These are phyloP conservation scores for Oxyria digyna DNA, from an alignment of 148 eudicot genomes.

Conservation along the genomic window DNA sequence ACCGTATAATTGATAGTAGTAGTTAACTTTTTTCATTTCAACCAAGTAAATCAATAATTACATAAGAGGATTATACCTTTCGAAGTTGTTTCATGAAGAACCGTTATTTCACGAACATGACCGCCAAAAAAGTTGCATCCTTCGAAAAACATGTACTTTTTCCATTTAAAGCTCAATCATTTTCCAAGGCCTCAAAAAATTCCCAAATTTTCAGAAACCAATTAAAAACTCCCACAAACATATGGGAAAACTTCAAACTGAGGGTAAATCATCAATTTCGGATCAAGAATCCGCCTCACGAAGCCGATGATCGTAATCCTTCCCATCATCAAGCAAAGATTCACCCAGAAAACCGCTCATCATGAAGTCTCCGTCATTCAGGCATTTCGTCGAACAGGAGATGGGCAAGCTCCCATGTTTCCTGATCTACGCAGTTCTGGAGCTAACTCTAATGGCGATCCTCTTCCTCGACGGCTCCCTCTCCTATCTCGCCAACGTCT, in stretches of 20 bases:
- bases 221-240: neutral
- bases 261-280: neutral
- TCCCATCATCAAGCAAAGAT: neutral
- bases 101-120: constrained; percentile 1
- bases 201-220: neutral
- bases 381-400: constrained; percentile 39
- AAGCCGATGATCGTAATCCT: neutral
- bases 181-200: neutral
- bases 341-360: too few relatives aligned
- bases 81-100: too few relatives aligned
- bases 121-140: neutral
- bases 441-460: constrained; percentile 58
- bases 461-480: constrained; percentile 60
- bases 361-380: constrained; percentile 31
- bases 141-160: neutral
- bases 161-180: neutral
- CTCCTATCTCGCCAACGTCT: constrained; percentile 40
- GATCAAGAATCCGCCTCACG: neutral
- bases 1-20: too few relatives aligned
- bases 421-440: constrained; percentile 57
- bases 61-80: too few relatives aligned
- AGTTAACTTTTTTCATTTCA: too few relatives aligned
- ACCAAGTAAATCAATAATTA: too few relatives aligned
- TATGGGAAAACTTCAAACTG: neutral
- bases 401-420: constrained; percentile 59